A percentile compares a stretch with the other conserved stretches of the same genome.
phyloP scores from a whole-genome alignment of 176 grass and related monocot genomes.

The Elaeis guineensis region DNA sequence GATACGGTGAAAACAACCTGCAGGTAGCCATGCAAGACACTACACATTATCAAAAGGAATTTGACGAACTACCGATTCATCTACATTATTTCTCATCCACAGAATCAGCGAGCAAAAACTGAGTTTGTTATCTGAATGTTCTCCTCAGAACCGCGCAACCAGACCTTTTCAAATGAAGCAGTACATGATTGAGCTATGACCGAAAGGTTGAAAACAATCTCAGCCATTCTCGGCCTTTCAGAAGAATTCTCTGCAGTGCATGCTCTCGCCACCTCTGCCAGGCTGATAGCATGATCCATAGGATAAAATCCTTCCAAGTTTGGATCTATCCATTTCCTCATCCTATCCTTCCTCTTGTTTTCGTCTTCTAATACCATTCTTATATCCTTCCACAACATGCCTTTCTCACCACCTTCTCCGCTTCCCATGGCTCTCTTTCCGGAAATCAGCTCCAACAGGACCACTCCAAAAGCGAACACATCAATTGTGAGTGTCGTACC shows the following conservation, averaged over 20 bases:
- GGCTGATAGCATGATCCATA: slow-evolving; percentile 30
- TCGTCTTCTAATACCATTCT: slow-evolving; percentile 33
- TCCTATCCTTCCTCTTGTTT: slow-evolving; percentile 29
- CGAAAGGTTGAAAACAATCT: slow-evolving; percentile 51
- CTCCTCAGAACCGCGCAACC: slow-evolving; percentile 37
- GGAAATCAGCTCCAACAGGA: slow-evolving; percentile 44
- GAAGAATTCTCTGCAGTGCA: slow-evolving; percentile 48
- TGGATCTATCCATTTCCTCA: slow-evolving; percentile 57
- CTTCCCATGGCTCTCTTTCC: slow-evolving; percentile 35
- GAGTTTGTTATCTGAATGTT: slow-evolving; percentile 12
- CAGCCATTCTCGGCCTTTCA: slow-evolving; percentile 42
- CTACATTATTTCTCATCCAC: no score
- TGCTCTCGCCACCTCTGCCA: slow-evolving; percentile 46
- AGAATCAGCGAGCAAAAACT: no score
- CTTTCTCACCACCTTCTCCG: slow-evolving; percentile 28
- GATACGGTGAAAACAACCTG: no score
- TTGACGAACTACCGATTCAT: no score
- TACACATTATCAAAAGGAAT: no score
- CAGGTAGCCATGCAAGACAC: no score
- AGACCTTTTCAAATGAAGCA: slow-evolving; percentile 36
- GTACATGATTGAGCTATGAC: slow-evolving; percentile 25
- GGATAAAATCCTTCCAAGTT: slow-evolving; percentile 28
- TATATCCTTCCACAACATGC: slow-evolving; percentile 44
- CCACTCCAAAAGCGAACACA: slow-evolving; percentile 45
- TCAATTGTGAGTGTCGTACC: slow-evolving; percentile 30